These are phyloP conservation scores for Monosporozyma siamensis DNA, from an alignment of 805 yeast species.

Conservation along the genomic window DNA sequence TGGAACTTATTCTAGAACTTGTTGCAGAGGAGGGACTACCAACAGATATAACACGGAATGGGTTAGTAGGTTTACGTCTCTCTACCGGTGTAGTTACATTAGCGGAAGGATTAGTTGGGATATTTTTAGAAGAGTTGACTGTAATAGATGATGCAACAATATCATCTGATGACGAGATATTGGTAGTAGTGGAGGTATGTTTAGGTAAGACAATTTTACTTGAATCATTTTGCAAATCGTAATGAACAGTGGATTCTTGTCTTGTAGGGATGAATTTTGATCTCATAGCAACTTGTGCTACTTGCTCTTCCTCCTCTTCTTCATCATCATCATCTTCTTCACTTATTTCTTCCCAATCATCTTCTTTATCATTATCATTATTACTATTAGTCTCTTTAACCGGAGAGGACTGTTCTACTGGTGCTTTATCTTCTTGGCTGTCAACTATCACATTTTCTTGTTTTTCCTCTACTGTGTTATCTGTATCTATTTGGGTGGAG, in stretches of 20 bases:
- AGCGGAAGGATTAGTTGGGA: background rate
- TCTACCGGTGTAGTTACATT: background rate
- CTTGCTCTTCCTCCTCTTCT: background rate
- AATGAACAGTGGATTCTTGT: background rate
- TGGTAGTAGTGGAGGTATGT: background rate
- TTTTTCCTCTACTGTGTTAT: too few species aligned
- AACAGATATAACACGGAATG: conserved; percentile 30
- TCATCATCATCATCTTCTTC: conserved; percentile 1
- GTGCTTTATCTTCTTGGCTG: too few species aligned
- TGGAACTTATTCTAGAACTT: background rate
- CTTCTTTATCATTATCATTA: background rate
- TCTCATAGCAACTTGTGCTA: too few species aligned
- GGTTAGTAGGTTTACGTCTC: conserved; percentile 12
- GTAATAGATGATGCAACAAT: background rate
- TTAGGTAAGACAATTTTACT: conserved; percentile 10
- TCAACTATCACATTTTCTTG: too few species aligned
- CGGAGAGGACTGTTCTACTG: too few species aligned
- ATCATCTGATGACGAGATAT: background rate
- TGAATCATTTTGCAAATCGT: background rate
- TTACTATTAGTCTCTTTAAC: too few species aligned
- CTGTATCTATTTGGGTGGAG: too few species aligned
- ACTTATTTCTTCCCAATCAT: conserved; percentile 4
- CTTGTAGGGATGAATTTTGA: background rate
- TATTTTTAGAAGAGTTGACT: background rate
- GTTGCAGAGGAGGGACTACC: conserved; percentile 9